These are phyloP conservation scores for Vitis hybrid DNA, from an alignment of 177 flowering plant species.

Conservation along the genomic window DNA sequence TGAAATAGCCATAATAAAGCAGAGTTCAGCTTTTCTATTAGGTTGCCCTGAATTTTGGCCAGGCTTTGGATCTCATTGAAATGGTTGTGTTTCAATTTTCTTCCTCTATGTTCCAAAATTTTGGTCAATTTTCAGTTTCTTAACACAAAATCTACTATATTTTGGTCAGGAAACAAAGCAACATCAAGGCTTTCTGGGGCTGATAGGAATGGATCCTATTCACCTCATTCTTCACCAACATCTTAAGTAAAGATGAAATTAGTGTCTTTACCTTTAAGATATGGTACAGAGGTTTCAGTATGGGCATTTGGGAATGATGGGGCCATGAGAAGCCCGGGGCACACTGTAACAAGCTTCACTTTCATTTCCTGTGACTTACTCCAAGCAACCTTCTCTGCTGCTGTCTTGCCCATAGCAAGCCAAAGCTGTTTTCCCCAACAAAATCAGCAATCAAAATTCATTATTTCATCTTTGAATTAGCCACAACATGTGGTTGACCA, in stretches of 20 bases:
- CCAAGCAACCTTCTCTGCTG: constrained; percentile 49
- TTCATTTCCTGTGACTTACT: constrained; percentile 32
- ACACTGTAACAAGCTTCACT: constrained; percentile 38
- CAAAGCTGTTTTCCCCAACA: constrained; percentile 31
- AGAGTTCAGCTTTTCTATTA: no score
- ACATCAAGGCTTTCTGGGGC: no score
- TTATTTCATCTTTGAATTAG: not conserved
- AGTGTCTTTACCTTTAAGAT: constrained; percentile 42
- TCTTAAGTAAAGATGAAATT: not conserved
- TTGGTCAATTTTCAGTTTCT: no score
- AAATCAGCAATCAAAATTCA: not conserved
- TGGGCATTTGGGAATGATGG: constrained; percentile 24
- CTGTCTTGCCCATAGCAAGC: constrained; percentile 52
- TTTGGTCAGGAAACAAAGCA: no score
- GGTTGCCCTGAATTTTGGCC: no score
- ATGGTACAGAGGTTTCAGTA: constrained; percentile 25
- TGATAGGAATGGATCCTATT: no score
- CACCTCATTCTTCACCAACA: no score
- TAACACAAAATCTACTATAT: no score
- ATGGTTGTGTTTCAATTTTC: no score
- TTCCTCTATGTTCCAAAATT: no score
- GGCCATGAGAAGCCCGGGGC: constrained; percentile 42
- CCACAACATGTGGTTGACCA: not conserved
- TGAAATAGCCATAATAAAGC: no score
- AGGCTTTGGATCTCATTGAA: no score